phyloP scores from a whole-genome alignment of 2,329 filamentous ascomycete species.

The Colletotrichum sp. region DNA sequence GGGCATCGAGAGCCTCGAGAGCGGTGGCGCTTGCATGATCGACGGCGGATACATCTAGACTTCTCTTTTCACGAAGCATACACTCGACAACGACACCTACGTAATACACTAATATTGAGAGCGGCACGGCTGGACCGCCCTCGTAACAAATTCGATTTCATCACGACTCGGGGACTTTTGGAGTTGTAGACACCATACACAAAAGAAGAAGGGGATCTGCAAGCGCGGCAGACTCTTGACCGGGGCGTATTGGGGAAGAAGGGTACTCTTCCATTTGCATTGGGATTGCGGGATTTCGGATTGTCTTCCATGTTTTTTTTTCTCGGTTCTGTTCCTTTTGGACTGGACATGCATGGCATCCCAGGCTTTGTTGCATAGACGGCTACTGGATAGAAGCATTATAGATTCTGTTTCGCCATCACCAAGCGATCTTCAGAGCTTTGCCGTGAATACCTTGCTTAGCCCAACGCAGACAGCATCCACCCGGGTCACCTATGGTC shows the following conservation, averaged over 20 bases:
- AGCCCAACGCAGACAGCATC: background rate
- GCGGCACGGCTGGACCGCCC: constrained; percentile 18
- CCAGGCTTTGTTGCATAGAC: constrained; percentile 8
- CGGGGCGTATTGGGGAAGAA: constrained; percentile 4
- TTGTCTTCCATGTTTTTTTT: background rate
- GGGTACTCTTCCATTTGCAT: constrained; percentile 1
- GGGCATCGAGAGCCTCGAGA: constrained; percentile 64
- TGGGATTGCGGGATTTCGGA: background rate
- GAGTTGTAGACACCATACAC: background rate
- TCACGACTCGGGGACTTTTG: background rate
- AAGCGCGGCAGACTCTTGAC: background rate
- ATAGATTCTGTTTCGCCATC: constrained; percentile 9
- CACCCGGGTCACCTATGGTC: background rate
- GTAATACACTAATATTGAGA: constrained; percentile 18
- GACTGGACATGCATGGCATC: constrained; percentile 8
- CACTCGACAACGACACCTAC: background rate
- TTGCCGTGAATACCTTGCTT: background rate
- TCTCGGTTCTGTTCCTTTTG: background rate
- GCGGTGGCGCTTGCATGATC: constrained; percentile 25
- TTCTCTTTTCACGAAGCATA: background rate
- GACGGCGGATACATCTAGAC: constrained; percentile 37
- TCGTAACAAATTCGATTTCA: constrained; percentile 6
- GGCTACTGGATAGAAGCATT: constrained; percentile 17
- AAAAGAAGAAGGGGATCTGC: background rate
- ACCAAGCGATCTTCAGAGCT: background rate